Evolutionary conservation across 1,284 basidiomycete species (phyloP), one percentile per base, ranked within the genome.

Genomic region (Sanghuangporus baumii): DNA sequence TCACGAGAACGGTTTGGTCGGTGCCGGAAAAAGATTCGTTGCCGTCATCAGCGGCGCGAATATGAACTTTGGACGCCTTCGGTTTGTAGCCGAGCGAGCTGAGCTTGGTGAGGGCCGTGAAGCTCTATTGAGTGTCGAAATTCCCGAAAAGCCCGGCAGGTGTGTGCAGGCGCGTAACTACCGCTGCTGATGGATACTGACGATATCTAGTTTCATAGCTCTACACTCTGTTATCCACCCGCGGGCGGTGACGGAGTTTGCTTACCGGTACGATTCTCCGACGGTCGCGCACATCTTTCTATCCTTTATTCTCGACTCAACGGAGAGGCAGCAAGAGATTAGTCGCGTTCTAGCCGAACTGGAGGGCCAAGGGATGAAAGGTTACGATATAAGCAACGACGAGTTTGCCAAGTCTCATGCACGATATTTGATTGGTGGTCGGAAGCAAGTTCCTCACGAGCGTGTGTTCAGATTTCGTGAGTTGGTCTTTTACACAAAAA

Each of bases 81-180:
- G 97, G 6, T 99, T 99, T 72, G 96, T 99, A 26, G 91, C 97
- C 14, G 97, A 99, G 73, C 93, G 97, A 62, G 97, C 97, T 16
- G 95, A 98, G 74, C 81, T 99, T 38, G 97, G 97, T 68, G 97
- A 99, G 75, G 89, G 96, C 40, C 85, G 91, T 60, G 97, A 99
- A 75, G 96, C 92, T 0, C 80, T 99, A 59, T 81, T 99, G 67
- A 93, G 91, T 69, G 93, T 98, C 41, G 91, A 93, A 71, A 91
- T 99, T 60, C 95, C 96, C 23, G 97, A 99, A 72, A 79, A 77
- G 67, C 91, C 94, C 1, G 96, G 96, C 75, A 93, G 89, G 92
- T 88, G 71, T 67, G 83, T 76, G 26, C 1, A 7, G 8, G 6
- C 31, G 31, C 11, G 16, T 2, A 8, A 54, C 52, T 31, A 11